Percentiles rank a stretch among this genome's conserved stretches.
Conservation (phyloP, 345 rosid species). For the Schrenkiella parvula region DNA sequence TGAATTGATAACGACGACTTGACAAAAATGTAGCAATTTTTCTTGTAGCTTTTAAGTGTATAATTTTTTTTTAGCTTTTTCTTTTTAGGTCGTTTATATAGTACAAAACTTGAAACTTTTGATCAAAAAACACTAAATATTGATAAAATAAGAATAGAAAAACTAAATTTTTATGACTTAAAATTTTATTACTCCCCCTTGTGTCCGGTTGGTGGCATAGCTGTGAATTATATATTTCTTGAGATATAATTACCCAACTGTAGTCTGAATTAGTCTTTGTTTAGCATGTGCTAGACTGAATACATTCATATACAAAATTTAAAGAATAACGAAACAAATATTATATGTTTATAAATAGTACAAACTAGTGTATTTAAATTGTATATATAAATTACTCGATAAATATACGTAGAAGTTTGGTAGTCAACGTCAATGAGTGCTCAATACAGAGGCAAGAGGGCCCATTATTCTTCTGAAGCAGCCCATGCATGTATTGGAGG, state of each 20-base stretch:
- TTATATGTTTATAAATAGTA: neutral
- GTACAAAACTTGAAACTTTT: neutral
- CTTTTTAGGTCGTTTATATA: neutral
- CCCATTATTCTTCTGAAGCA: neutral
- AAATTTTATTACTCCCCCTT: neutral
- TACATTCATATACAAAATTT: neutral
- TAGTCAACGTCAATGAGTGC: constrained; percentile 4
- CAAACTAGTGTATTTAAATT: neutral
- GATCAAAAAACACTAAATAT: neutral
- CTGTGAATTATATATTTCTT: neutral
- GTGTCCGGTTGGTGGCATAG: constrained; percentile 6
- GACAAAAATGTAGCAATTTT: neutral
- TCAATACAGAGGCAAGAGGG: neutral
- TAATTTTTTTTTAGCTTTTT: no score
- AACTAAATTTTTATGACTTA: neutral
- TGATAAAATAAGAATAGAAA: neutral
- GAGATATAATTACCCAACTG: neutral
- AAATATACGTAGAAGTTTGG: neutral
- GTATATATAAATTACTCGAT: neutral
- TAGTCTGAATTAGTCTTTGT: constrained; percentile 4
- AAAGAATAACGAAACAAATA: neutral
- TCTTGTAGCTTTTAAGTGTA: neutral
- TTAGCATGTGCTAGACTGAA: constrained; percentile 22
- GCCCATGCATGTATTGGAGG: neutral
- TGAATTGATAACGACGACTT: neutral